Percentiles rank a stretch among this genome's conserved stretches.
Evolutionary conservation across 2,329 filamentous ascomycete species (phyloP).

Genomic region (Lizonia empirigonia): DNA sequence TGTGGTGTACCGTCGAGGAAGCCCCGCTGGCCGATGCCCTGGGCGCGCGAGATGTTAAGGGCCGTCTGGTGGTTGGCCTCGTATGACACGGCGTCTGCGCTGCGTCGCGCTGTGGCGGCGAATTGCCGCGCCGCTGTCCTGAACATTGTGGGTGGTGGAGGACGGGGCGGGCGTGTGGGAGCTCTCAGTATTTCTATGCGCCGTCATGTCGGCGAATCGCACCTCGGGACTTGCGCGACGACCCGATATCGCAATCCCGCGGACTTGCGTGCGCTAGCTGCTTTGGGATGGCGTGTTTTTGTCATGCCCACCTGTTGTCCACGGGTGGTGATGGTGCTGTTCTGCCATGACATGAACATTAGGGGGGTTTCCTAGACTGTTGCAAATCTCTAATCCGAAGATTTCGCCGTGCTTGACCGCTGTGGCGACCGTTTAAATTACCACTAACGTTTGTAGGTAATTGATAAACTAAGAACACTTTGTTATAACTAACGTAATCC

Average conservation of each 20-base stretch:
- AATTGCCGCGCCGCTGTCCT: constrained; percentile 71
- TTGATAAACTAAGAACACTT: no score
- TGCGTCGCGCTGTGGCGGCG: constrained; percentile 65
- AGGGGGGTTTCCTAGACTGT: no score
- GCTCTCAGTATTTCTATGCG: constrained; percentile 7
- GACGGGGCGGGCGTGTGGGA: neutral
- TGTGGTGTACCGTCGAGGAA: constrained; percentile 87
- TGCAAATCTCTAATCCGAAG: no score
- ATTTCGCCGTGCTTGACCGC: no score
- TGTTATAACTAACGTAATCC: no score
- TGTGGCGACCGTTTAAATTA: no score
- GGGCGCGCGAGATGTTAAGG: constrained; percentile 76
- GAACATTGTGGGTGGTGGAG: constrained; percentile 62
- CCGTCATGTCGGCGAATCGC: constrained; percentile 5
- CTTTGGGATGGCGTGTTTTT: neutral
- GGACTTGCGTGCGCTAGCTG: neutral
- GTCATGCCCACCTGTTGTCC: neutral
- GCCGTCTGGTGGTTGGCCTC: constrained; percentile 64
- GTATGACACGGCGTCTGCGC: constrained; percentile 54
- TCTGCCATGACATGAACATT: no score
- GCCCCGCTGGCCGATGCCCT: constrained; percentile 74
- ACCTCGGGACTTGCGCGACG: constrained; percentile 9
- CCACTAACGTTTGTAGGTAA: no score
- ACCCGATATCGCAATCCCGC: constrained; percentile 18
- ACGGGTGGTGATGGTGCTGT: neutral